Conservation (phyloP, 208 protist species). For the Wallacemonas collosoma region DNA sequence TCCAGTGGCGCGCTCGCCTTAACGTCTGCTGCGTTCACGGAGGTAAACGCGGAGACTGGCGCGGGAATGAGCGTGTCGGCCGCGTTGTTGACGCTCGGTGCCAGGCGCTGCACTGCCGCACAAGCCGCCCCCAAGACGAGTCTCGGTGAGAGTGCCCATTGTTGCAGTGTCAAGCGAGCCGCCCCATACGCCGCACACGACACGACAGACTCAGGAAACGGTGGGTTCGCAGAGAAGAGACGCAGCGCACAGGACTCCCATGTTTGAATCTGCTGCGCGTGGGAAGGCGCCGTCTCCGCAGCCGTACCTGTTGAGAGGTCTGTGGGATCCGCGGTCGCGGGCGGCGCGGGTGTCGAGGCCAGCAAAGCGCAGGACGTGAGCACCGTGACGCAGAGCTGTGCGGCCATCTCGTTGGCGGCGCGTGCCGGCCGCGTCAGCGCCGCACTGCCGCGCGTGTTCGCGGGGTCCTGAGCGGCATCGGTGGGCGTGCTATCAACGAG, state of each 20-base stretch:
- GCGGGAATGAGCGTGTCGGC: too few species aligned
- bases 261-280: not conserved
- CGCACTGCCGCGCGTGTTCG: not conserved
- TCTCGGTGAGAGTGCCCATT: slow-evolving; percentile 19
- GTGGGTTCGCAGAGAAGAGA: slow-evolving; percentile 44
- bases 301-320: not conserved
- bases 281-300: too few species aligned
- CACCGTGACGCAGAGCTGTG: slow-evolving; percentile 1
- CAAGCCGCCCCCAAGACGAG: slow-evolving; percentile 30
- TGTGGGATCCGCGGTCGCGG: slow-evolving; percentile 18
- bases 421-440: too few species aligned
- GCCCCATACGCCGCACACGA: slow-evolving; percentile 44
- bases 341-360: slow-evolving; percentile 2
- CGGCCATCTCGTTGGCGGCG: not conserved
- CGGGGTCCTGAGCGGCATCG: not conserved
- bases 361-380: slow-evolving; percentile 3
- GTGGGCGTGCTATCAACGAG: not conserved
- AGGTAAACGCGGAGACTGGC: too few species aligned
- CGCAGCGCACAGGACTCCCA: slow-evolving; percentile 33
- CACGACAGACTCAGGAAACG: slow-evolving; percentile 36
- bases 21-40: not conserved
- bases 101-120: slow-evolving; percentile 25
- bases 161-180: slow-evolving; percentile 39
- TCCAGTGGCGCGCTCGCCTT: slow-evolving; percentile 24
- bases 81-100: not conserved